Evolutionary conservation across 495 filamentous ascomycete species (phyloP).

Genomic region (Neurospora sp.): DNA sequence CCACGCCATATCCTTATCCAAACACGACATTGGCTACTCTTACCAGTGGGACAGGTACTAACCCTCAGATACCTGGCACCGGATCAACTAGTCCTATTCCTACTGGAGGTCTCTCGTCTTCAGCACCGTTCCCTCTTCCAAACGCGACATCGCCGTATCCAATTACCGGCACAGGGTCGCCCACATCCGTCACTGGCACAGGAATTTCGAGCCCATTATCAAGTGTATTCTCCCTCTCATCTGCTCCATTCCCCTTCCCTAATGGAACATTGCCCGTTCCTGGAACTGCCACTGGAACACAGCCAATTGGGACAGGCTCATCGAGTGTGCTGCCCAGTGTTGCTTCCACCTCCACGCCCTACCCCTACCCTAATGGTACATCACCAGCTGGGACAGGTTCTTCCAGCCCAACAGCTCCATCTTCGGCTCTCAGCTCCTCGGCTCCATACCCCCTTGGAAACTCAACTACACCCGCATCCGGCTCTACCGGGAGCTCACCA

Average conservation of each 20-base stretch:
- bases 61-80: neutral
- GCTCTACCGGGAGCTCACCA: neutral
- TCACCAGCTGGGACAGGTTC: neutral
- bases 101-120: slow-evolving; percentile 4
- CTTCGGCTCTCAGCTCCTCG: neutral
- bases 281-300: neutral
- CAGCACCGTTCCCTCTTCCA: slow-evolving; percentile 19
- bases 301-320: neutral
- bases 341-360: neutral
- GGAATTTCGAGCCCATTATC: neutral
- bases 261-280: neutral
- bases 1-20: slow-evolving; percentile 7
- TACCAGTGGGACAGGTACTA: neutral
- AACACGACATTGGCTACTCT: slow-evolving; percentile 5
- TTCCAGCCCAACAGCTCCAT: neutral
- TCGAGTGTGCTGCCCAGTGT: neutral
- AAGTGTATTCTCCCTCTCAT: neutral
- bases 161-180: neutral
- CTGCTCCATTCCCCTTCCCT: neutral
- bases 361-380: neutral
- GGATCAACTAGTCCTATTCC: slow-evolving; percentile 2
- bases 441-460: slow-evolving; percentile 4
- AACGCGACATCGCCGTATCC: slow-evolving; percentile 15
- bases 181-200: neutral
- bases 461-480: neutral